Evolutionary conservation across 116 monocot species (phyloP).

Genomic region (Posidonia oceanica): DNA sequence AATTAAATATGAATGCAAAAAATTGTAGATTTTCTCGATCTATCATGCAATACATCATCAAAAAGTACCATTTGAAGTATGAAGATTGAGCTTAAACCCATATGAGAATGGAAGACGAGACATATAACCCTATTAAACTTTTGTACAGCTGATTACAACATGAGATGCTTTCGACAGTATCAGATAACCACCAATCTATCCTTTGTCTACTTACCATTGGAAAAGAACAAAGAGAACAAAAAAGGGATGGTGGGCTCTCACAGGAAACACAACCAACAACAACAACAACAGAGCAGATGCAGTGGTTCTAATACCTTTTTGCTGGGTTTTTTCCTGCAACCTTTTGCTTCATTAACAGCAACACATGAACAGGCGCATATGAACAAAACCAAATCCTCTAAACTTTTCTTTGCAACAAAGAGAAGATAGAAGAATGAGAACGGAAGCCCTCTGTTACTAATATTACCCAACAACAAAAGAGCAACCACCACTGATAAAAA

Average conservation of each 20-base stretch:
- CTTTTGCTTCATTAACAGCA: background rate
- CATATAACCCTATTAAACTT: too few relatives aligned
- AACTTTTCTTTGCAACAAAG: background rate
- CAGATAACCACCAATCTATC: background rate
- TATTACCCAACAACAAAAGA: background rate
- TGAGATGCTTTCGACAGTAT: background rate
- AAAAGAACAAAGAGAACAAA: background rate
- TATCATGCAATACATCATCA: too few relatives aligned
- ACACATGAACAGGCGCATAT: too few relatives aligned
- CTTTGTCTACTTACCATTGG: too few relatives aligned
- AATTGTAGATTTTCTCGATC: too few relatives aligned
- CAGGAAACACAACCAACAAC: background rate
- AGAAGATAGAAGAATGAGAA: background rate
- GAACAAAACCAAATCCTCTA: too few relatives aligned
- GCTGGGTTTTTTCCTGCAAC: too few relatives aligned
- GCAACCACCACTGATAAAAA: background rate
- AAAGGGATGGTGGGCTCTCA: background rate
- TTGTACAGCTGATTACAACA: too few relatives aligned
- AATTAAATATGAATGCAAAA: too few relatives aligned
- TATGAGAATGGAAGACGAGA: too few relatives aligned
- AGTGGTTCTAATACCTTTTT: background rate
- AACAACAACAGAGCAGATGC: background rate
- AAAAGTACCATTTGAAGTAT: too few relatives aligned
- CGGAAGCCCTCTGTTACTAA: background rate
- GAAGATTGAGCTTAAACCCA: too few relatives aligned